These are phyloP conservation scores for Xylaria longipes DNA, from an alignment of 495 filamentous ascomycete genomes.

Conservation along the genomic window DNA sequence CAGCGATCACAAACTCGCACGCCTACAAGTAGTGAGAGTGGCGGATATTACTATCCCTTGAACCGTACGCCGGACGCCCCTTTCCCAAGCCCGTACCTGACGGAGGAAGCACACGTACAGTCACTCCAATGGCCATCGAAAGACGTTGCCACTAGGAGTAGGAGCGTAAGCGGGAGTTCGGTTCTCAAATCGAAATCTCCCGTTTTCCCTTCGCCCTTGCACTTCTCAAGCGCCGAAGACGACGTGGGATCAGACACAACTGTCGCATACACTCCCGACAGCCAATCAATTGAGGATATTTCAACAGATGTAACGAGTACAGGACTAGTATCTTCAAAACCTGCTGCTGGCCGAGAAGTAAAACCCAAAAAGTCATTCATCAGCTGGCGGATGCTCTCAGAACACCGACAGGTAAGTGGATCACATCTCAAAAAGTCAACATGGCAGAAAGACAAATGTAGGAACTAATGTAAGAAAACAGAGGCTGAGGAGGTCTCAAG, in stretches of 20 bases:
- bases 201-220: constrained; percentile 22
- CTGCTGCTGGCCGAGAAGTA: not conserved
- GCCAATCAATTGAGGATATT: not conserved
- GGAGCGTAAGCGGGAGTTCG: constrained; percentile 23
- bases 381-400: constrained; percentile 29
- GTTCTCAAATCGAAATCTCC: not conserved
- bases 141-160: not conserved
- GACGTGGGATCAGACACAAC: not conserved
- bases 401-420: constrained; percentile 32
- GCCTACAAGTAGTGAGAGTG: constrained; percentile 36
- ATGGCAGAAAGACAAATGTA: not conserved
- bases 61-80: constrained; percentile 28
- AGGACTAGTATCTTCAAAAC: not conserved
- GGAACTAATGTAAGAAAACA: constrained; percentile 8
- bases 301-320: not conserved
- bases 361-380: constrained; percentile 37
- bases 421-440: not conserved
- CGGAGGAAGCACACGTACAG: constrained; percentile 52
- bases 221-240: constrained; percentile 6
- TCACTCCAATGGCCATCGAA: constrained; percentile 45
- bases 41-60: constrained; percentile 28
- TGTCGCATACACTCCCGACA: not conserved
- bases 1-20: constrained; percentile 29
- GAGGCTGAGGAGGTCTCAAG: not conserved
- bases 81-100: constrained; percentile 47